phyloP scores from a whole-genome alignment of 805 yeast genomes.

The Saturnispora galanensis region DNA sequence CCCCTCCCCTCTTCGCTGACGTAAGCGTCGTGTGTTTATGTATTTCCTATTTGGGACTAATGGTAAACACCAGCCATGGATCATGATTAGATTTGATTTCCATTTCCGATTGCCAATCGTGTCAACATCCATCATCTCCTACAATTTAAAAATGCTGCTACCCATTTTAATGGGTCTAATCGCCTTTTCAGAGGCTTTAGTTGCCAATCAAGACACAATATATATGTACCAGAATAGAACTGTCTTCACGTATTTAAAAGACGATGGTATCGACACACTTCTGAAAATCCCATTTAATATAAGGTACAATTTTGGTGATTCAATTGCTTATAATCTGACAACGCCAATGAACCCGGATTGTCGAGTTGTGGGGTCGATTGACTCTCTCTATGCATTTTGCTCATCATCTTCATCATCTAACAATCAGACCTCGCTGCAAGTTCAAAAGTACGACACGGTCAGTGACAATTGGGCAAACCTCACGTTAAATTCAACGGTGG shows the following conservation, averaged over 20 bases:
- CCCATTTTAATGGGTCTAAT: background rate
- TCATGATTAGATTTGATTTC: no score
- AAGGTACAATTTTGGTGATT: conserved; percentile 17
- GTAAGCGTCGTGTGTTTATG: no score
- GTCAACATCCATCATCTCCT: no score
- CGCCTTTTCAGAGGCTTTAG: background rate
- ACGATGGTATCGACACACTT: conserved; percentile 11
- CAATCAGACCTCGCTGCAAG: background rate
- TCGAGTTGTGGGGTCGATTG: conserved; percentile 14
- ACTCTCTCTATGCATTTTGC: conserved; percentile 20
- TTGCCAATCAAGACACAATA: conserved; percentile 17
- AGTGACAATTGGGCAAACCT: conserved; percentile 18
- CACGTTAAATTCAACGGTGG: conserved; percentile 10
- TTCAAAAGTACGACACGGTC: conserved; percentile 11
- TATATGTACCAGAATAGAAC: conserved; percentile 26
- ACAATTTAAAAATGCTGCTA: background rate
- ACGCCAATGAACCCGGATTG: conserved; percentile 17
- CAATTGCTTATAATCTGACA: conserved; percentile 9
- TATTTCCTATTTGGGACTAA: no score
- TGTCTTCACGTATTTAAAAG: conserved; percentile 11
- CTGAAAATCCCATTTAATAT: conserved; percentile 22
- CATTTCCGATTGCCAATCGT: background rate
- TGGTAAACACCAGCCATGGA: conserved; percentile 1
- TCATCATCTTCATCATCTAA: conserved; percentile 18
- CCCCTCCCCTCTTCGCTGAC: no score